Base-by-base conservation (phyloP, 768 basidiomycete genomes). In the Psilocybe cyanescens region DNA sequence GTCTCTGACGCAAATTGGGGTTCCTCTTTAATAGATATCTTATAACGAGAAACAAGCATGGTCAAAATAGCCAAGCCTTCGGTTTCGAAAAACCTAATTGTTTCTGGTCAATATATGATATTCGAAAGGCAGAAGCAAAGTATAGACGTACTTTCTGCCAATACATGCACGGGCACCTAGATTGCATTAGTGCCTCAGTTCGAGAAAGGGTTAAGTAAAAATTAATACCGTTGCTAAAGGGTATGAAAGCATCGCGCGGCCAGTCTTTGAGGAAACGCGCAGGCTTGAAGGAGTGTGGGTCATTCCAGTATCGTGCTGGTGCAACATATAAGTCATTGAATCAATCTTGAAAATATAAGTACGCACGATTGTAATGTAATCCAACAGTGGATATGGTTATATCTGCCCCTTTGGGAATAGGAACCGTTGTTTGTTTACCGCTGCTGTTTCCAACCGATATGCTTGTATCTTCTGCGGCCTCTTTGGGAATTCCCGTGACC, bases 261-360 rank as follows among this genome's bases (percentile, higher is more conserved):
- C 82, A 86, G 50, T 85, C 80, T 37, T 75, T 76, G n/a, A 85
- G 69, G 73, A 85, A 86, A 6, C 84, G 77, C 29, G 76, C 74
- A 28, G 75, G 74, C 44, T 75, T 76, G 70, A 85, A 87, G 7
- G 65, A 65, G 31, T 81, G 62, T 3, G 86, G 85, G 47, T 86
- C 77, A 53, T 81, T 70, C 85, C 86, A 87, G 67, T 85, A 85
- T 37, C 78, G 77, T 29, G 85, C 85, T 86, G 53, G 29, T 45
- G 31, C 60, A 37, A 14, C 16, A 24, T 2, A n/a, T 47, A 49
- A 56, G 17, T 12, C 52, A 19, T 57, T 28, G 16, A 29, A 8
- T 24, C 8, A n/a, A 44, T 29, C 19, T 5, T 19, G 4, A 37
- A 24, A 3, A 31, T 37, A 17, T 17, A 12, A 50, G 57, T 12